Evolutionary conservation across 192 early-diverging fungal genomes (phyloP).

Genomic region (Coemansia sp.): DNA sequence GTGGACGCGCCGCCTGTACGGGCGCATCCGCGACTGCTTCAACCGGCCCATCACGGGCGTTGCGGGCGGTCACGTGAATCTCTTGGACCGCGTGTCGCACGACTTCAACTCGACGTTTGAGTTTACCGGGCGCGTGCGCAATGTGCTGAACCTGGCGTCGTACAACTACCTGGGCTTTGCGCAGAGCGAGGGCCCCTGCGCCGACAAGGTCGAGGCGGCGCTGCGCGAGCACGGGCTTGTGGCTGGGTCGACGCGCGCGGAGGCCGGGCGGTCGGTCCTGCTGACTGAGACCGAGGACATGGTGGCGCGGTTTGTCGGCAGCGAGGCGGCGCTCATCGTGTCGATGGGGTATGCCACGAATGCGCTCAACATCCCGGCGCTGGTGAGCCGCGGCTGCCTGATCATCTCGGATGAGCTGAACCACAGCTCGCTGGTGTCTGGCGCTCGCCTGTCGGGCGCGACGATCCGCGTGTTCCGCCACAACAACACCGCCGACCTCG

Average conservation of each 20-base stretch:
- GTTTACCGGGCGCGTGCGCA: constrained; percentile 78
- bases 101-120: constrained; percentile 87
- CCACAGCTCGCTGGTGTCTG: constrained; percentile 93
- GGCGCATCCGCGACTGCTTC: constrained; percentile 90
- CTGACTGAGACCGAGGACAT: constrained; percentile 81
- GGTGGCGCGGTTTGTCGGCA: constrained; percentile 89
- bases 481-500: constrained; percentile 84
- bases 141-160: constrained; percentile 90
- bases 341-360: constrained; percentile 99
- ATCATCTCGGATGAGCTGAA: constrained; percentile 97
- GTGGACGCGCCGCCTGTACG: constrained; percentile 89
- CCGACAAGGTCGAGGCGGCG: constrained; percentile 86
- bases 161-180: constrained; percentile 99
- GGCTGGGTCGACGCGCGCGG: constrained; percentile 67
- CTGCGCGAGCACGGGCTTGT: constrained; percentile 76
- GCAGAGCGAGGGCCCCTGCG: constrained; percentile 89
- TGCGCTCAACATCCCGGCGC: constrained; percentile 88
- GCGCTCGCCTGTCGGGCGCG: constrained; percentile 90
- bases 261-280: constrained; percentile 71
- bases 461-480: constrained; percentile 93
- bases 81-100: constrained; percentile 83
- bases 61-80: constrained; percentile 81
- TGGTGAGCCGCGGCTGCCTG: constrained; percentile 83
- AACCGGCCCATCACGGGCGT: constrained; percentile 94
- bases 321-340: constrained; percentile 84